These are phyloP conservation scores for Fistulifera pelliculosa DNA, from an alignment of 108 stramenopile genomes.

Conservation along the genomic window DNA sequence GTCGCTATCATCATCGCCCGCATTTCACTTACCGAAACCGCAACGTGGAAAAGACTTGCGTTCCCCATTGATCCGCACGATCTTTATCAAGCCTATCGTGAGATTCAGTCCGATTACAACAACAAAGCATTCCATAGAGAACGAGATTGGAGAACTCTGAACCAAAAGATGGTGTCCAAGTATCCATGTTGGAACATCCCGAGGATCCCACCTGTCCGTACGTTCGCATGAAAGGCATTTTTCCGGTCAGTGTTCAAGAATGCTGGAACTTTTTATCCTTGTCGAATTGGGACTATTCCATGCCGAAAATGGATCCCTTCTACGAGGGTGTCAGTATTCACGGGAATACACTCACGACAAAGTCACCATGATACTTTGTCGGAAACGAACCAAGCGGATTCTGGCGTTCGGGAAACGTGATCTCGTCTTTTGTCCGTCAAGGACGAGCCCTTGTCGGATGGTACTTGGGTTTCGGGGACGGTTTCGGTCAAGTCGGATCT, in stretches of 20 bases:
- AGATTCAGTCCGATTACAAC: conserved; percentile 28
- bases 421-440: conserved; percentile 52
- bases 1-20: too few species aligned
- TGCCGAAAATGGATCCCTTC: conserved; percentile 72
- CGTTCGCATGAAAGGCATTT: conserved; percentile 45
- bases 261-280: conserved; percentile 52
- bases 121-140: conserved; percentile 22
- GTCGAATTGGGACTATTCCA: conserved; percentile 37
- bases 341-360: conserved; percentile 24
- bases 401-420: conserved; percentile 58
- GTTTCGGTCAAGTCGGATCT: conserved; percentile 35
- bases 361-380: conserved; percentile 43
- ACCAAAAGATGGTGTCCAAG: conserved; percentile 25
- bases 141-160: conserved; percentile 23
- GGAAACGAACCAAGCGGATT: conserved; percentile 46
- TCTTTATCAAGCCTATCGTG: conserved; percentile 27
- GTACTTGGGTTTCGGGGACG: conserved; percentile 50
- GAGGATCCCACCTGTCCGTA: conserved; percentile 57
- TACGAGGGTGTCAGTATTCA: conserved; percentile 42
- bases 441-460: conserved; percentile 35
- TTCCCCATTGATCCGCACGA: conserved; percentile 10
- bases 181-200: conserved; percentile 41
- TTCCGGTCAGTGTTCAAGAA: conserved; percentile 32
- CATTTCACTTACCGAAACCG: neutral
- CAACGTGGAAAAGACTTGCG: conserved; percentile 12